Percentiles rank a stretch among this genome's conserved stretches.
phyloP scores from a whole-genome alignment of 2,329 filamentous ascomycete species.

The Fusarium clavum region DNA sequence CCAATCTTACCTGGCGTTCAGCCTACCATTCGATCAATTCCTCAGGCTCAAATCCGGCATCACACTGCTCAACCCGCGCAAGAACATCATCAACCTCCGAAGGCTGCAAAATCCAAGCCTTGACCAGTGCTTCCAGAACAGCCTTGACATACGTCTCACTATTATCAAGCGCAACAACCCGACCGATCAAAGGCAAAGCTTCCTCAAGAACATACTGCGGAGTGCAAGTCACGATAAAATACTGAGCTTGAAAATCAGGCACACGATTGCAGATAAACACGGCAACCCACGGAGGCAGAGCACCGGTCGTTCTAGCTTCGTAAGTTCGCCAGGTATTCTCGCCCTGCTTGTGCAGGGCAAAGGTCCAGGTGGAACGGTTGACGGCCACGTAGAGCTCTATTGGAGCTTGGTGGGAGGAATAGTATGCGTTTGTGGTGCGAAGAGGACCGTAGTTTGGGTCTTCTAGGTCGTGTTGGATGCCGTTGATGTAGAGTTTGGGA shows the following conservation, averaged over 20 bases:
- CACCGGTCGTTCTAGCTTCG: rapidly evolving
- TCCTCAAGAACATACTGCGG: rapidly evolving
- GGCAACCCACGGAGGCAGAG: background rate
- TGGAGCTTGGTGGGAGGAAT: background rate
- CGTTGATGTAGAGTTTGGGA: background rate
- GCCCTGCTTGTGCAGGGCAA: background rate
- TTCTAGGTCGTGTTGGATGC: background rate
- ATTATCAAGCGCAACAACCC: background rate
- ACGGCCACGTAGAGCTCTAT: background rate
- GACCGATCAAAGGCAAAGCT: background rate
- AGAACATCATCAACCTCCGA: background rate
- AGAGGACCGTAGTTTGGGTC: background rate
- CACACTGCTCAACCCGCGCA: too few species aligned
- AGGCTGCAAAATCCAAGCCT: background rate
- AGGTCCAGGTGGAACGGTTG: background rate
- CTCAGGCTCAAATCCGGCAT: background rate
- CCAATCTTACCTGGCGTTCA: too few species aligned
- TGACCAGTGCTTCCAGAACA: background rate
- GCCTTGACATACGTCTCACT: background rate
- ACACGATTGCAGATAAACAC: rapidly evolving
- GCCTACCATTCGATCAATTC: background rate
- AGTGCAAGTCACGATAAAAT: rapidly evolving
- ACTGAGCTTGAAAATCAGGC: rapidly evolving
- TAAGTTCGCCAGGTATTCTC: background rate
- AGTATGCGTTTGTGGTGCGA: background rate